A percentile compares a stretch with the other conserved stretches of the same genome.
These are phyloP conservation scores for Pelargonium exstipulatum DNA, from an alignment of 441 rosid genomes.

Conservation along the genomic window DNA sequence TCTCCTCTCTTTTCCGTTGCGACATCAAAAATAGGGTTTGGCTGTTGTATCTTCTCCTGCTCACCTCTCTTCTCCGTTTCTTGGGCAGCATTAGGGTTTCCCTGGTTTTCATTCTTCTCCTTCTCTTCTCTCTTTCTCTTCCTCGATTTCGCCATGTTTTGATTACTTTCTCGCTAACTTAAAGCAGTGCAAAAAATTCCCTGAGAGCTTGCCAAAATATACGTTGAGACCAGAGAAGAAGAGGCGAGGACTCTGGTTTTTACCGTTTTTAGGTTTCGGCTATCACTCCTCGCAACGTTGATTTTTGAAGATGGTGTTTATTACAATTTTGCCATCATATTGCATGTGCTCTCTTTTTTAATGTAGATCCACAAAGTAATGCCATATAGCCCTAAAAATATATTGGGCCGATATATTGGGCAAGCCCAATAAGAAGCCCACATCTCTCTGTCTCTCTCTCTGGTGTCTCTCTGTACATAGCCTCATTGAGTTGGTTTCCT, in stretches of 20 bases:
- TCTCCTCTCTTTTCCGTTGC: background rate
- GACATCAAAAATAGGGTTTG: no score
- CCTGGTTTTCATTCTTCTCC: no score
- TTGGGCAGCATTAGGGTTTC: no score
- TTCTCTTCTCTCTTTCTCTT: background rate
- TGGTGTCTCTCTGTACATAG: constrained; percentile 6
- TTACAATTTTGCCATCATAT: background rate
- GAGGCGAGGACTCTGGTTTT: background rate
- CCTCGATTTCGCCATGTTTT: background rate
- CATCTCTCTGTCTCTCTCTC: background rate
- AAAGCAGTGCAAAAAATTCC: no score
- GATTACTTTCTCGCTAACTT: background rate
- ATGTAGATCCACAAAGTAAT: background rate
- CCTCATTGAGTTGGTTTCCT: constrained; percentile 22
- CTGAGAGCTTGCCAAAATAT: no score
- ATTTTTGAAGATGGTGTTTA: constrained; percentile 3
- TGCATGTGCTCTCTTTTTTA: background rate
- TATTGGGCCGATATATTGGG: background rate
- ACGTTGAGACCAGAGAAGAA: background rate
- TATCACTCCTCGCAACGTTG: background rate
- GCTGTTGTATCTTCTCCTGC: no score
- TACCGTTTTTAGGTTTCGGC: background rate
- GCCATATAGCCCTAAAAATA: background rate
- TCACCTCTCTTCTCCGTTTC: no score
- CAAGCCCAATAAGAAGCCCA: background rate